Conservation (phyloP, 2,329 filamentous ascomycete genomes). For the Trichoderma oligosporum region DNA sequence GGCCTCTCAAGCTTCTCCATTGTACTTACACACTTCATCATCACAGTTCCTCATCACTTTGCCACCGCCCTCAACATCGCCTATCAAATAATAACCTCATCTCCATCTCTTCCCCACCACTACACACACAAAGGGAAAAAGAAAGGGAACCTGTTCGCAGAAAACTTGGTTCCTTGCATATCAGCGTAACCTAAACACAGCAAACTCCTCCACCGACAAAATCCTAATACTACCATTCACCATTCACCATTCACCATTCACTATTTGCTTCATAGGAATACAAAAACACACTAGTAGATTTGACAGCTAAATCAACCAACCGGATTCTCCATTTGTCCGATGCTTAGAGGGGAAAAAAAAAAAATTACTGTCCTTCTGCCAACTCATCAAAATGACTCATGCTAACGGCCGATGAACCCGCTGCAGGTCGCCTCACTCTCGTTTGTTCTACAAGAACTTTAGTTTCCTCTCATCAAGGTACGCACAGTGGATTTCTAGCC, state of each 20-base stretch:
- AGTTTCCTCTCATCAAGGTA: no score
- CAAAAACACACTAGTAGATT: background rate
- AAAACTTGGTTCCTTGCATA: constrained; percentile 6
- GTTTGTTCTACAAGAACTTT: background rate
- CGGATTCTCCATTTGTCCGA: constrained; percentile 2
- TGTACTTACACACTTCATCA: background rate
- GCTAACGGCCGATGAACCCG: constrained; percentile 1
- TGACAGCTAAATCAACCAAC: constrained; percentile 10
- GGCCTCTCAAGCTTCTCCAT: background rate
- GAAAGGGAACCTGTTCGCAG: background rate
- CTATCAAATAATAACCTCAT: constrained; percentile 5
- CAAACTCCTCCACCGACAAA: background rate
- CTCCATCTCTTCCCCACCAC: constrained; percentile 1
- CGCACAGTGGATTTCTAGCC: background rate
- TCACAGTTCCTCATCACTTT: background rate
- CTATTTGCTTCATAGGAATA: background rate
- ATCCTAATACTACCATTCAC: background rate
- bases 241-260: background rate
- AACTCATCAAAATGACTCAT: constrained; percentile 15
- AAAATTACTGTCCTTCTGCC: background rate
- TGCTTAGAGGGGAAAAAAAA: no score
- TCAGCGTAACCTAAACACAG: background rate
- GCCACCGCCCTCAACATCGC: constrained; percentile 3
- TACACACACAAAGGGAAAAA: background rate
- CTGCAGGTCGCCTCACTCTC: constrained; percentile 1